Evolutionary conservation across 2,329 filamentous ascomycete species (phyloP).

Genomic region (Penicillium sp.): DNA sequence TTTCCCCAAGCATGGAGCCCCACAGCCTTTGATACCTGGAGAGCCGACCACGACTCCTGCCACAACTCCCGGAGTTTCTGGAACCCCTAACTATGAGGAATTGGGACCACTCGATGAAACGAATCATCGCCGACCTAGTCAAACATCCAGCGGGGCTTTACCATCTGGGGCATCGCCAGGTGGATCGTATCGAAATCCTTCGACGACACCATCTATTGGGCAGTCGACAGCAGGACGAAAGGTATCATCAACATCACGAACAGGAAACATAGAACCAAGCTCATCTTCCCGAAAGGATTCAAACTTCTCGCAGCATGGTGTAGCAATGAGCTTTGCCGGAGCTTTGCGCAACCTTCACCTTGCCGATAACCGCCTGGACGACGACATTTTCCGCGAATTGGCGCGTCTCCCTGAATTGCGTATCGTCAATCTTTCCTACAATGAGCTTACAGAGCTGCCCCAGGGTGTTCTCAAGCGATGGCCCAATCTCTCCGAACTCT

Average conservation of each 20-base stretch:
- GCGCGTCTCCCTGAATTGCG: conserved; percentile 78
- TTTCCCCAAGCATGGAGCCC: conserved; percentile 76
- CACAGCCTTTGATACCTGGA: conserved; percentile 64
- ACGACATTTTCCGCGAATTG: conserved; percentile 92
- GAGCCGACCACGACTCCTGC: conserved; percentile 44
- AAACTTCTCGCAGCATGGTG: conserved; percentile 72
- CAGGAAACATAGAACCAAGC: conserved; percentile 55
- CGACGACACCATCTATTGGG: conserved; percentile 71
- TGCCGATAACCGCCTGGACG: conserved; percentile 89
- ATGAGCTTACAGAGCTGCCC: conserved; percentile 88
- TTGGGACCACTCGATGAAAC: conserved; percentile 64
- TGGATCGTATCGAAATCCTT: conserved; percentile 67
- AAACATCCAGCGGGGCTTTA: conserved; percentile 72
- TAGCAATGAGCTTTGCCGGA: conserved; percentile 80
- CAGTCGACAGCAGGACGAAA: conserved; percentile 73
- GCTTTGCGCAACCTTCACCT: conserved; percentile 81
- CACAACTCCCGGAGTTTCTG: conserved; percentile 51
- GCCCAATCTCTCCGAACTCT: conserved; percentile 86
- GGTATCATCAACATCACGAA: conserved; percentile 74
- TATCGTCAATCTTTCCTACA: conserved; percentile 90
- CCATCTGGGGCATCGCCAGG: conserved; percentile 73
- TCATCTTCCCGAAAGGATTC: conserved; percentile 78
- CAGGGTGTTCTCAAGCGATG: conserved; percentile 83
- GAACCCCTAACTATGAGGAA: conserved; percentile 75
- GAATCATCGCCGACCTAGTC: conserved; percentile 72